These are phyloP conservation scores for Chenopodium berlandieri DNA, from an alignment of 148 eudicot species.

Conservation along the genomic window DNA sequence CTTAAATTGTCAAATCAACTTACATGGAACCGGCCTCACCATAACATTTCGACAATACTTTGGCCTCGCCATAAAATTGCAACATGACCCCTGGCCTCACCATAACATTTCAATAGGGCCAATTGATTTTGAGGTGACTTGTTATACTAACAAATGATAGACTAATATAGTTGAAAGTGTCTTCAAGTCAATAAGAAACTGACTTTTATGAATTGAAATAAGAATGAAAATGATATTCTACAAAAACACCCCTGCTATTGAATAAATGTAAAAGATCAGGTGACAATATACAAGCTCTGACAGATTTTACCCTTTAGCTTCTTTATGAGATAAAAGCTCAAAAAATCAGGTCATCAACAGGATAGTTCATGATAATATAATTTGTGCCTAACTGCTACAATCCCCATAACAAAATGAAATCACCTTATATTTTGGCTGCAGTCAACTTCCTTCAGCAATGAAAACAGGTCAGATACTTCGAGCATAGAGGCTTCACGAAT, in stretches of 20 bases:
- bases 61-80: no score
- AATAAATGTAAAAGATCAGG: neutral
- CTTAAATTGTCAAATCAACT: neutral
- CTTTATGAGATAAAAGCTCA: neutral
- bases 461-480: neutral
- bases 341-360: neutral
- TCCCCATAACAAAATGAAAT: neutral
- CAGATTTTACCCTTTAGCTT: neutral
- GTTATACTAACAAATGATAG: no score
- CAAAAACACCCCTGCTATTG: neutral
- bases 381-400: neutral
- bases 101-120: neutral
- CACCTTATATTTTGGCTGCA: neutral
- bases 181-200: neutral
- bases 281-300: conserved; percentile 5
- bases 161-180: no score
- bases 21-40: neutral
- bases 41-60: neutral
- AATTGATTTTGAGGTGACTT: neutral
- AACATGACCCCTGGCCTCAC: no score
- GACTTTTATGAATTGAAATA: no score
- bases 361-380: neutral
- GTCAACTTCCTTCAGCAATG: neutral
- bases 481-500: conserved; percentile 9
- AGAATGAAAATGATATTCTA: neutral